phyloP scores from a whole-genome alignment of 441 rosid genomes.

The Lepidium campestre region DNA sequence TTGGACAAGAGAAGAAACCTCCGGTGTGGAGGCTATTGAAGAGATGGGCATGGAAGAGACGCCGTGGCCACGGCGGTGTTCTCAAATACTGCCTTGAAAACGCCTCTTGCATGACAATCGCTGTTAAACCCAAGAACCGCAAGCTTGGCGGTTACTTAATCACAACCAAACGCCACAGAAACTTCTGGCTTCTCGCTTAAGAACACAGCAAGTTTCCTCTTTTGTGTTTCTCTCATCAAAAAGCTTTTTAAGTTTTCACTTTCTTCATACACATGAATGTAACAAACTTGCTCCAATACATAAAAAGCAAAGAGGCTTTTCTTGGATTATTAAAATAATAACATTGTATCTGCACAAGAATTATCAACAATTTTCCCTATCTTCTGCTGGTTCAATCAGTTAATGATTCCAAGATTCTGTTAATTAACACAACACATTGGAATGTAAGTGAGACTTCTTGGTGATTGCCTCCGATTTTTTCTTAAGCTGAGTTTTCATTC shows the following conservation, averaged over 20 bases:
- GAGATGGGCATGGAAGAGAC: conserved; percentile 48
- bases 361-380: conserved; percentile 25
- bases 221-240: conserved; percentile 12
- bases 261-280: not conserved
- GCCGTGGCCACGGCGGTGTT: conserved; percentile 28
- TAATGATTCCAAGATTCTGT: conserved; percentile 8
- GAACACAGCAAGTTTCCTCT: not conserved
- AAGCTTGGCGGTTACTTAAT: conserved; percentile 83
- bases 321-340: conserved; percentile 11
- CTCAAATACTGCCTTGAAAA: conserved; percentile 77
- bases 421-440: conserved; percentile 15
- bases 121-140: conserved; percentile 72
- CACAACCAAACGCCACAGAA: conserved; percentile 80
- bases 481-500: not conserved
- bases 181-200: conserved; percentile 88
- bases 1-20: conserved; percentile 69
- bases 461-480: conserved; percentile 2
- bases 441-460: conserved; percentile 13
- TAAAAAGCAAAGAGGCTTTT: conserved; percentile 3
- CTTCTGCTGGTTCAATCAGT: conserved; percentile 1
- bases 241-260: not conserved
- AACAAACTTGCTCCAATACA: conserved; percentile 2
- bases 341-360: conserved; percentile 23
- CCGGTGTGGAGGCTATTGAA: conserved; percentile 54
- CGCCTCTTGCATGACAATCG: conserved; percentile 78